A percentile compares a stretch with the other conserved stretches of the same genome.
Conservation (phyloP, 345 rosid genomes). For the Jatropha curcas region DNA sequence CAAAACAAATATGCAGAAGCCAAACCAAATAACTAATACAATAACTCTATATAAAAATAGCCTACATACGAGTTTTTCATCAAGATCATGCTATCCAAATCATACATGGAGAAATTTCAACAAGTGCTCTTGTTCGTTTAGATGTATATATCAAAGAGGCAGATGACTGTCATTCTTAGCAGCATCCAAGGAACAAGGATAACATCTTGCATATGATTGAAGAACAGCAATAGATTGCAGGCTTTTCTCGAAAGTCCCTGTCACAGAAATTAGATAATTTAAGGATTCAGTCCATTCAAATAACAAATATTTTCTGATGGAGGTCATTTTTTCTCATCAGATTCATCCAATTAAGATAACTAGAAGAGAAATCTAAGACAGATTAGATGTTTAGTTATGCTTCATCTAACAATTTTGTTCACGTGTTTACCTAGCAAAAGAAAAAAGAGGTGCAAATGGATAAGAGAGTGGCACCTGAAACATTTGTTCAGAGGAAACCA, state of each 20-base stretch:
- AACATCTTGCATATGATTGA: neutral
- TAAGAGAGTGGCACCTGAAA: conserved; percentile 25
- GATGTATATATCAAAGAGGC: conserved; percentile 5
- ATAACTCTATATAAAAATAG: conserved; percentile 17
- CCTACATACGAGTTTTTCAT: conserved; percentile 20
- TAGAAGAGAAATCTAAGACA: neutral
- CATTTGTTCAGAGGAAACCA: conserved; percentile 13
- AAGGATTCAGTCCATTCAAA: neutral
- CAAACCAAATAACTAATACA: conserved; percentile 12
- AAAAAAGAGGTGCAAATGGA: neutral
- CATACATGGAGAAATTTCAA: conserved; percentile 15
- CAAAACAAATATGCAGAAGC: neutral
- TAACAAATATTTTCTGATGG: too few relatives aligned
- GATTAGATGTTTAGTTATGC: neutral
- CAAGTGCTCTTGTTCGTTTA: conserved; percentile 9
- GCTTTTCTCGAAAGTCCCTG: conserved; percentile 20
- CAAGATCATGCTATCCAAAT: conserved; percentile 19
- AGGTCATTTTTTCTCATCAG: neutral
- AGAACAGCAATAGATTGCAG: conserved; percentile 9
- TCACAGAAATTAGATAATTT: conserved; percentile 1
- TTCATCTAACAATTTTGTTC: neutral
- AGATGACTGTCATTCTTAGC: neutral
- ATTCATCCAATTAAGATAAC: neutral
- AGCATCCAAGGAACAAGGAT: conserved; percentile 5
- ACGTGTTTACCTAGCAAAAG: neutral